Evolutionary conservation across 176 grass and related monocot genomes (phyloP).

Genomic region (Rhynchospora breviuscula): DNA sequence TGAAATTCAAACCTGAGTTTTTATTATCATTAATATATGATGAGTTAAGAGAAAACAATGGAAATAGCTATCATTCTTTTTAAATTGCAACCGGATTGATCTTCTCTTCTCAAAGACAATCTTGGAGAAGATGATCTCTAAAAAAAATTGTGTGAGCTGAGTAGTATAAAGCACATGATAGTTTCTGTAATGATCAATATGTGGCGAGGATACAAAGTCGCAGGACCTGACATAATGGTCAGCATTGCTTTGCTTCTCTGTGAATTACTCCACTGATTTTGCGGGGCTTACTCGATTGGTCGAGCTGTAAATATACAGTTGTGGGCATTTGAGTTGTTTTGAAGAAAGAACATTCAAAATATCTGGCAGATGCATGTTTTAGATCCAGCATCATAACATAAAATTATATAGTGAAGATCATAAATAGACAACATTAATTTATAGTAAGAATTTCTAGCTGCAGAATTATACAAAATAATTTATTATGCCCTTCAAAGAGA

Average conservation of each 20-base stretch:
- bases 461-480: neutral
- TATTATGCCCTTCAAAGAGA: neutral
- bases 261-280: constrained; percentile 68
- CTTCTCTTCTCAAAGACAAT: neutral
- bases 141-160: constrained; percentile 57
- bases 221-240: constrained; percentile 57
- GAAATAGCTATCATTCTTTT: too few species aligned
- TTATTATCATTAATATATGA: too few species aligned
- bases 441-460: neutral
- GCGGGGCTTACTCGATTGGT: constrained; percentile 73
- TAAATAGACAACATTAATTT: neutral
- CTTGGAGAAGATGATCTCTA: constrained; percentile 48
- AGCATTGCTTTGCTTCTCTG: constrained; percentile 48
- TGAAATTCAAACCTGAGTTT: too few species aligned
- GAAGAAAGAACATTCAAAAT: constrained; percentile 56
- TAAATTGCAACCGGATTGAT: neutral
- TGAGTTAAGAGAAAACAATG: too few species aligned
- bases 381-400: neutral
- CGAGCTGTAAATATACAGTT: constrained; percentile 84
- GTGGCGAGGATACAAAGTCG: constrained; percentile 69
- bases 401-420: neutral
- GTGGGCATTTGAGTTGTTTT: constrained; percentile 71
- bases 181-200: constrained; percentile 72
- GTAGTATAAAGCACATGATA: constrained; percentile 60
- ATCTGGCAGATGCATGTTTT: constrained; percentile 49